Base-by-base conservation (phyloP, 768 basidiomycete genomes). In the Boletales sp. region DNA sequence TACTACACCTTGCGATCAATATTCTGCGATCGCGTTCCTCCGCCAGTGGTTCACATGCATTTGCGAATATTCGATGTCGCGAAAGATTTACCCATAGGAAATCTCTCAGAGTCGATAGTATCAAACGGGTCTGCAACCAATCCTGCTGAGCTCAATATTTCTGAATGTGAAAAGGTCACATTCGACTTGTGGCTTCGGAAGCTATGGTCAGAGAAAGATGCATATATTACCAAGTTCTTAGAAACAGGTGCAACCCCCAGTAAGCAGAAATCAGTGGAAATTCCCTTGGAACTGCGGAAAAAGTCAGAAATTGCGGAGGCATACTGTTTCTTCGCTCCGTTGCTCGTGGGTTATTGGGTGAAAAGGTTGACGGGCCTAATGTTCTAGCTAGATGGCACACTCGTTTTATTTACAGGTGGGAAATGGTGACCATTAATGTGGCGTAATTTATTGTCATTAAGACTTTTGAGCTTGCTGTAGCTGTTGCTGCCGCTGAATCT, bases 1-100 rank as follows among this genome's bases (percentile, higher is more conserved):
- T 90, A 85, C 66, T 97, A 95, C 67, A 94, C 91, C 37, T 72
- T 98, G 36, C 82, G 87, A 37, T 94, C 93, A 8, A 85, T 97
- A 53, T 97, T 95, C 69, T 76, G 86, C 50, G 76, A 85, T 54
- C 79, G 87, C 4, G 71, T 91, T 4, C 77, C 94, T 4, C 94
- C 95, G 2, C 95, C 94, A 0, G 71, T 75, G 8, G 77, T 99
- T 34, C 90, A 95, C 69, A 77, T 97, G 59, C 95, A 98, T 65
- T 65, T 98, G 37, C 82, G 91, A 41, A 71, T 86, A 56, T 91
- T 89, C 64, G 74, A 87, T 53, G 86, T 91, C 13, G 71, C 75
- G 14, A 65, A 64, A 19, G 79, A 81, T 30, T 74, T 92, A 11
- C 90, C 90, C 5, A 82, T 91, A 47, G 86, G 87, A 24, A 74